phyloP scores from a whole-genome alignment of 306 rosid genomes.

The Gillenia trifoliata region DNA sequence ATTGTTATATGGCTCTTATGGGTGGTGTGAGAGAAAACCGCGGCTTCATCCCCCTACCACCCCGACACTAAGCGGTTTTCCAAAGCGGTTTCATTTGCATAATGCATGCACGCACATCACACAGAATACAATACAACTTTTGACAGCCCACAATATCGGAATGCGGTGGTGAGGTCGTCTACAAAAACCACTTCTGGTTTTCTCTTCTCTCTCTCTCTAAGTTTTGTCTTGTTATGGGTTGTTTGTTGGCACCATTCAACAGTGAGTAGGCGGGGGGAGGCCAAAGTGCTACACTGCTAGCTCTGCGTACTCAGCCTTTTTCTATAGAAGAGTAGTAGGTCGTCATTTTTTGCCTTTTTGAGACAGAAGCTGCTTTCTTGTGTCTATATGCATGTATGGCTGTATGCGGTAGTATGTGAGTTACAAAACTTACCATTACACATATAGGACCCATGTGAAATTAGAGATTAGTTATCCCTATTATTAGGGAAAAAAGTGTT shows the following conservation, averaged over 20 bases:
- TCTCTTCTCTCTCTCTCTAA: neutral
- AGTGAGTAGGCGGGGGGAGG: neutral
- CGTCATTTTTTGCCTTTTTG: neutral
- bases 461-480: neutral
- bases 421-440: neutral
- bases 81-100: neutral
- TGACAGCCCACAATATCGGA: constrained; percentile 72
- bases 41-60: constrained; percentile 51
- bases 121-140: constrained; percentile 28
- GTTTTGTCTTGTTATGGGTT: constrained; percentile 35
- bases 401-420: neutral
- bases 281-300: neutral
- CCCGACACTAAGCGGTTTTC: constrained; percentile 61
- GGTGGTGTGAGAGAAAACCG: constrained; percentile 55
- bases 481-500: neutral
- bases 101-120: constrained; percentile 5
- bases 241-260: constrained; percentile 17
- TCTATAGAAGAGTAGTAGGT: neutral
- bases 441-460: neutral
- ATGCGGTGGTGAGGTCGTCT: constrained; percentile 15
- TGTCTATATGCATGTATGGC: neutral
- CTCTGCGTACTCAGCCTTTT: neutral
- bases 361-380: neutral
- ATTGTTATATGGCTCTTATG: neutral
- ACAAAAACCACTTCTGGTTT: constrained; percentile 31